A percentile compares a stretch with the other conserved stretches of the same genome.
Conservation (phyloP, 805 yeast species). For the Naumovozyma baii region DNA sequence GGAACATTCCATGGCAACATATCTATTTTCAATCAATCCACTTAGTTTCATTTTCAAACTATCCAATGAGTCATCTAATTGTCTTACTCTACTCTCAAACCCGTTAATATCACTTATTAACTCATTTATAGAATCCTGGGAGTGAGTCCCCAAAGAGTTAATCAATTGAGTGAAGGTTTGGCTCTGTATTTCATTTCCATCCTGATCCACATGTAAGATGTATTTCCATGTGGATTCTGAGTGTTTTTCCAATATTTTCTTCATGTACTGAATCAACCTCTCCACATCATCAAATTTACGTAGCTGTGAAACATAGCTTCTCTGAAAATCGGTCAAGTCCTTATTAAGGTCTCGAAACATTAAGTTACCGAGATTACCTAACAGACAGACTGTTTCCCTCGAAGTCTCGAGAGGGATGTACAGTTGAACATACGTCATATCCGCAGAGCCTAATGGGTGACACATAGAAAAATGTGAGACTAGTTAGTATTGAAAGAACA, state of each 20-base stretch:
- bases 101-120: constrained; percentile 49
- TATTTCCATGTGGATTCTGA: constrained; percentile 30
- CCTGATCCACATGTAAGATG: constrained; percentile 27
- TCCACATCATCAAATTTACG: constrained; percentile 73
- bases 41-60: constrained; percentile 52
- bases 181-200: constrained; percentile 15
- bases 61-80: constrained; percentile 61
- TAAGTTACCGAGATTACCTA: constrained; percentile 78
- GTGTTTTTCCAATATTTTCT: constrained; percentile 40
- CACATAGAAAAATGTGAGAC: constrained; percentile 24
- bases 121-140: constrained; percentile 43
- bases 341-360: constrained; percentile 85
- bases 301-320: constrained; percentile 81
- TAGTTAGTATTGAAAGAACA: not conserved
- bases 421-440: constrained; percentile 87
- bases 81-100: constrained; percentile 63
- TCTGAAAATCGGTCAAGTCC: constrained; percentile 76
- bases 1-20: constrained; percentile 44
- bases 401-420: constrained; percentile 80
- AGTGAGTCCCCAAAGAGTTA: constrained; percentile 19
- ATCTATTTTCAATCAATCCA: constrained; percentile 61
- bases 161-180: constrained; percentile 13
- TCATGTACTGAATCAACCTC: constrained; percentile 54
- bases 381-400: constrained; percentile 67
- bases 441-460: constrained; percentile 54